Evolutionary conservation across 2,329 filamentous ascomycete genomes (phyloP), one percentile per base, ranked within the genome.

Genomic region (Arthrobotrys pseudoclavata): DNA sequence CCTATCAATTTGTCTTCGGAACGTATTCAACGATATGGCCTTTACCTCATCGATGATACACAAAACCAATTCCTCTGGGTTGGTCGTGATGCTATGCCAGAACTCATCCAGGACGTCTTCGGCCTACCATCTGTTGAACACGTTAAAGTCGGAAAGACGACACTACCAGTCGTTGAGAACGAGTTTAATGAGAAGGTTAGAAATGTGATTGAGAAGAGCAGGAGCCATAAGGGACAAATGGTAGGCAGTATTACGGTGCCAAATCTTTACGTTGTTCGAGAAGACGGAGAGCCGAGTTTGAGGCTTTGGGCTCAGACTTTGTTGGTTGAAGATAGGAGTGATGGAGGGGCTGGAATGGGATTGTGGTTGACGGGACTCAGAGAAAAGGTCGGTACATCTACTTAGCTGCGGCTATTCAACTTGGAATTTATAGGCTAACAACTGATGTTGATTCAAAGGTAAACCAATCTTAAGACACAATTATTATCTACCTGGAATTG

Each of bases 61-160:
- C 95, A 97, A 84, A 97, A 93, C 4, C 96, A 99, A 83, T 99
- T 99, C 87, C 85, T 99, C 57, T 99, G 96, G 96, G 88, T 98
- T 20, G 96, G 96, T 13, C 90, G 94, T 40, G 95, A 99, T 80
- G 91, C 95, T 0, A 93, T 99, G 29, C 93, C 94, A 0, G 93
- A 97, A 82, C 88, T 99, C 34, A 86, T 98, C 47, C 85, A 88
- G 64, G 96, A 99, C 82, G 95, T 98, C 4, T 99, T 99, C 83
- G 95, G 94, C 24, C 87, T 96, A 10, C 87, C 91, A 53, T 94
- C 97, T 84, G 90, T 92, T 82, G 90, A 90, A 45, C 91, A 93
- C 82, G 86, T 99, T 78, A 94, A 93, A 80, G 93, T 97, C 79
- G 96, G 96, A 84, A 99, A 99, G 87, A 91, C 91, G 24, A 89